These are phyloP conservation scores for Naematelia encephala DNA, from an alignment of 768 basidiomycete genomes.

Conservation along the genomic window DNA sequence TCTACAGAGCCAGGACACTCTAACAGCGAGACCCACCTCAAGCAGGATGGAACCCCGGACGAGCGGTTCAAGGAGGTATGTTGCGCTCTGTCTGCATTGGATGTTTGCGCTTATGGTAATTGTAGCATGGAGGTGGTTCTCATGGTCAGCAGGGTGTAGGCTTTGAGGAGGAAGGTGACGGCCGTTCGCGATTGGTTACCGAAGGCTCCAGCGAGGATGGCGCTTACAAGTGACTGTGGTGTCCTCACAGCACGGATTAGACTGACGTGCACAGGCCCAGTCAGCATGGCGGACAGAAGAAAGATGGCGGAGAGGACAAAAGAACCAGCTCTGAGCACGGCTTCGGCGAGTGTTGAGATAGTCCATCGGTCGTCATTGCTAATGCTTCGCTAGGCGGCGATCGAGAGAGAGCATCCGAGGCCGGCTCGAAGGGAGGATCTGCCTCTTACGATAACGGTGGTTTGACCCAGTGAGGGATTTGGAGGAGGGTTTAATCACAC, in stretches of 20 bases:
- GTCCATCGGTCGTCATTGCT: too few relatives aligned
- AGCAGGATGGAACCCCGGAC: slow-evolving; percentile 38
- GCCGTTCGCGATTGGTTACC: slow-evolving; percentile 37
- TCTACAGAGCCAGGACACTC: slow-evolving; percentile 36
- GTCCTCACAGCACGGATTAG: too few relatives aligned
- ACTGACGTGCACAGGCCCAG: slow-evolving; percentile 32
- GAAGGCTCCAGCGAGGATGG: slow-evolving; percentile 43
- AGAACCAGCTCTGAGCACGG: slow-evolving; percentile 39
- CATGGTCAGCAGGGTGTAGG: slow-evolving; percentile 40
- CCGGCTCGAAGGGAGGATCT: slow-evolving; percentile 46
- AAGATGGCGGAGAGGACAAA: slow-evolving; percentile 30
- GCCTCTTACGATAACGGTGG: slow-evolving; percentile 48
- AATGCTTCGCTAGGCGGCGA: slow-evolving; percentile 30
- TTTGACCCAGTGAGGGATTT: slow-evolving; percentile 28
- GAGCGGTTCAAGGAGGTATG: slow-evolving; percentile 48
- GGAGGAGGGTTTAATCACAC: too few relatives aligned
- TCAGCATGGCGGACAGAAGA: slow-evolving; percentile 33
- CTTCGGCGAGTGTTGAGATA: slow-evolving; percentile 20
- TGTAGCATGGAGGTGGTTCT: slow-evolving; percentile 40
- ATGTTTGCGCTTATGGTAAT: not conserved
- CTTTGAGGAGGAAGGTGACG: slow-evolving; percentile 42
- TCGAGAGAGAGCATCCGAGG: slow-evolving; percentile 31
- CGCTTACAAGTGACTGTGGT: slow-evolving; percentile 44
- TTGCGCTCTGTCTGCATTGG: slow-evolving; percentile 8
- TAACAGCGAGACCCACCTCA: slow-evolving; percentile 33